Conservation (phyloP, 2,329 filamentous ascomycete genomes). For the Spiromastix sp. region DNA sequence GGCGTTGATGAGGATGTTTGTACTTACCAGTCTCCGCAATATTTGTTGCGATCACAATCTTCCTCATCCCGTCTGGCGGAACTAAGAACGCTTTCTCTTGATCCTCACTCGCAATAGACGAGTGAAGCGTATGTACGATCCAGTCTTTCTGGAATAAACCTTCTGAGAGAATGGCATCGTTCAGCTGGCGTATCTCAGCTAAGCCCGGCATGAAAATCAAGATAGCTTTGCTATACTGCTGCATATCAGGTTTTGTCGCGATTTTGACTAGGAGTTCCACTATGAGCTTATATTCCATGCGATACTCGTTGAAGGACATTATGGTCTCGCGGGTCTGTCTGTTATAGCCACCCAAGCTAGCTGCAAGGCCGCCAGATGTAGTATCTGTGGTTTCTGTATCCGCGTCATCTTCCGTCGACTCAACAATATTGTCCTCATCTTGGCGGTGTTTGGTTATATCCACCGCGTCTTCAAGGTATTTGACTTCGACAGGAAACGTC, state of each 20-base stretch:
- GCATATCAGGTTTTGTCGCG: slow-evolving; percentile 55
- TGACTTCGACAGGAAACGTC: slow-evolving; percentile 83
- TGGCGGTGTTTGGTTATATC: slow-evolving; percentile 70
- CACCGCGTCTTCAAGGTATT: slow-evolving; percentile 85
- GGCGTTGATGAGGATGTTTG: neutral
- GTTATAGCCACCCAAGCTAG: slow-evolving; percentile 63
- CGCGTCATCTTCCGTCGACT: slow-evolving; percentile 35
- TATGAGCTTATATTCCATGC: slow-evolving; percentile 81
- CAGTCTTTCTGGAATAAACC: slow-evolving; percentile 65
- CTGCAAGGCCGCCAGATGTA: slow-evolving; percentile 48
- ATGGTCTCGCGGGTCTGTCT: slow-evolving; percentile 64
- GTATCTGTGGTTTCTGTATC: slow-evolving; percentile 41
- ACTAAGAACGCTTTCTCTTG: slow-evolving; percentile 87
- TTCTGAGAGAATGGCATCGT: slow-evolving; percentile 73
- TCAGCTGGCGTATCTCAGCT: slow-evolving; percentile 79
- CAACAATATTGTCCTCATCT: slow-evolving; percentile 45
- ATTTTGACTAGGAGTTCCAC: slow-evolving; percentile 68
- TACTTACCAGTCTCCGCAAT: slow-evolving; percentile 79
- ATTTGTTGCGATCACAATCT: slow-evolving; percentile 94
- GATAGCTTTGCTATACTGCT: slow-evolving; percentile 74
- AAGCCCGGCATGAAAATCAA: slow-evolving; percentile 93
- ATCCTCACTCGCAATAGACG: slow-evolving; percentile 89
- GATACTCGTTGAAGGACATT: slow-evolving; percentile 75
- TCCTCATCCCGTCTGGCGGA: slow-evolving; percentile 70
- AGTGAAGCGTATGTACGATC: slow-evolving; percentile 85